Conservation (phyloP, 768 basidiomycete genomes). For the Tulasnella sp. region DNA sequence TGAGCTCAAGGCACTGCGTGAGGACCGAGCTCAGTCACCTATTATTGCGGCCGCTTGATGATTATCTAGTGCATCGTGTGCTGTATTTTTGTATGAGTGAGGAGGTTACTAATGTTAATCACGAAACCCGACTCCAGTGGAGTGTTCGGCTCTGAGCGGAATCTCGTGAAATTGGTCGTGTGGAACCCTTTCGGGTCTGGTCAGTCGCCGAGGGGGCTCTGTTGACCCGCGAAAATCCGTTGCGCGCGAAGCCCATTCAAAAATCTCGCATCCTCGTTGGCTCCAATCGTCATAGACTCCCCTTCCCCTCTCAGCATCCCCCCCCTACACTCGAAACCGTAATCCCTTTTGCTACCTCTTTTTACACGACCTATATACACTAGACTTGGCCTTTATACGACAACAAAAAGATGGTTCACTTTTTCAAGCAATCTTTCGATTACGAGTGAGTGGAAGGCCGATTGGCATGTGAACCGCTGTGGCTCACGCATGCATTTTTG, state of each 20-base stretch:
- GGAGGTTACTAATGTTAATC: not conserved
- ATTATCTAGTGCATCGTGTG: not conserved
- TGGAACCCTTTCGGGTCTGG: constrained; percentile 1
- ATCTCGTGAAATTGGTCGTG: not conserved
- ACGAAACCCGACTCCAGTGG: not conserved
- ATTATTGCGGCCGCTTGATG: not conserved
- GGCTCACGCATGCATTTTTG: constrained; percentile 20
- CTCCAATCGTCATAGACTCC: not conserved
- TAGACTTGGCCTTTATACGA: not conserved
- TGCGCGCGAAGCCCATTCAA: constrained; percentile 7
- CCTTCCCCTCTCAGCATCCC: constrained; percentile 2
- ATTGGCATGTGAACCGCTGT: constrained; percentile 2
- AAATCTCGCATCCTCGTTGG: constrained; percentile 1
- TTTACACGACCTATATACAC: not conserved
- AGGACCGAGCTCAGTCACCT: constrained; percentile 25
- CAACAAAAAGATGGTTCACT: constrained; percentile 46
- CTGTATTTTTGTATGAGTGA: not conserved
- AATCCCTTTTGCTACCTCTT: not conserved
- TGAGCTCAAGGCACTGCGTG: constrained; percentile 48
- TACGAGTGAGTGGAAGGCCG: constrained; percentile 57
- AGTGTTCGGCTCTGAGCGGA: not conserved
- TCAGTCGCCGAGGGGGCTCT: not conserved
- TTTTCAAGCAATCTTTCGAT: constrained; percentile 75
- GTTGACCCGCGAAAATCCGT: constrained; percentile 6
- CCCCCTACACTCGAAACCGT: not conserved